phyloP scores from a whole-genome alignment of 805 yeast genomes.

The Metschnikowia noctiluminum region DNA sequence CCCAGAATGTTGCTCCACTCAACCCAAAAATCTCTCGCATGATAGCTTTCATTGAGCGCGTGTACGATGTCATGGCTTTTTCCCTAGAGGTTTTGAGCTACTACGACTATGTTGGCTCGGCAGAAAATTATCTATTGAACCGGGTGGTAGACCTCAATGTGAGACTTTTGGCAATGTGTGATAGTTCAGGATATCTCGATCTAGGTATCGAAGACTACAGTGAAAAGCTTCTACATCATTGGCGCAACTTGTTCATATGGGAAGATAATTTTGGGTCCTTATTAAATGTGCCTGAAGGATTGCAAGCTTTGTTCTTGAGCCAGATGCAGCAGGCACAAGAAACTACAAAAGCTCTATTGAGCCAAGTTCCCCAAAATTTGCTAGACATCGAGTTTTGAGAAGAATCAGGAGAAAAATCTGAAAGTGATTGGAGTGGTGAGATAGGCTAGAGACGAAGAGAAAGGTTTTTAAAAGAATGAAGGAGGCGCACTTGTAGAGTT shows the following conservation, averaged over 20 bases:
- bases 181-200: neutral
- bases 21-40: neutral
- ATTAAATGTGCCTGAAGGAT: neutral
- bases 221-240: neutral
- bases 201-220: no score
- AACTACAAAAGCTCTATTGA: slow-evolving; percentile 11
- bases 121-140: slow-evolving; percentile 1
- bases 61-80: neutral
- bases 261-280: neutral
- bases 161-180: neutral
- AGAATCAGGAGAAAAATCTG: no score
- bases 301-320: neutral
- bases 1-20: neutral
- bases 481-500: no score
- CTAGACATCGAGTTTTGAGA: slow-evolving; percentile 15
- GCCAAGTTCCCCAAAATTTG: slow-evolving; percentile 30
- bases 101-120: neutral
- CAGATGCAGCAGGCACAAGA: neutral
- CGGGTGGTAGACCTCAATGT: slow-evolving; percentile 1
- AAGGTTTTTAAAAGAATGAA: no score
- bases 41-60: neutral
- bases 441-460: no score
- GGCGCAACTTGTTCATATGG: neutral
- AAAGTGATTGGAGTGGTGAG: no score
- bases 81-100: neutral